Conservation (phyloP, 108 stramenopile species). For the Asterionellopsis glacialis region DNA sequence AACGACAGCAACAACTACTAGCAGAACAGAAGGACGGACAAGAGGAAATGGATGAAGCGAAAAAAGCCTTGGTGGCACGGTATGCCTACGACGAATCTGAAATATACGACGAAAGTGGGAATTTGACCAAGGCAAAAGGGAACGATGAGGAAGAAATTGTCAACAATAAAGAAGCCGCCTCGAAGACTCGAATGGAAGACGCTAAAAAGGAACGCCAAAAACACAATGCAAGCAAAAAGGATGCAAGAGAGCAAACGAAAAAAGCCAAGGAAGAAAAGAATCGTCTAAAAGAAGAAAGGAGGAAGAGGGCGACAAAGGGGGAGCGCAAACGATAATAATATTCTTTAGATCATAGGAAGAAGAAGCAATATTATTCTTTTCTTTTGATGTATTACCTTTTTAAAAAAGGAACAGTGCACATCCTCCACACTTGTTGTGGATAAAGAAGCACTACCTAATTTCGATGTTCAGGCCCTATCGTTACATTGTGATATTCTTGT, state of each 20-base stretch:
- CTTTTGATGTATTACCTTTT: too few species aligned
- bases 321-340: constrained; percentile 38
- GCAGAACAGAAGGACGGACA: constrained; percentile 14
- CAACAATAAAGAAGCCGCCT: constrained; percentile 52
- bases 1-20: constrained; percentile 21
- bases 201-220: constrained; percentile 27
- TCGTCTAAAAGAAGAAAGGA: constrained; percentile 49
- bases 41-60: constrained; percentile 42
- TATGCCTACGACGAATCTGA: constrained; percentile 72
- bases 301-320: constrained; percentile 43
- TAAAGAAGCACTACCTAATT: too few species aligned
- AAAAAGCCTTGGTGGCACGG: constrained; percentile 61
- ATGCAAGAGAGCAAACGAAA: constrained; percentile 68
- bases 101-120: constrained; percentile 35
- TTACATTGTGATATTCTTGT: too few species aligned
- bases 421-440: too few species aligned
- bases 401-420: too few species aligned
- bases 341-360: too few species aligned
- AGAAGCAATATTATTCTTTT: too few species aligned
- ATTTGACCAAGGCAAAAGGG: constrained; percentile 7
- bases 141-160: constrained; percentile 17
- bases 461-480: too few species aligned
- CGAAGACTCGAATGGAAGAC: constrained; percentile 24
- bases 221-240: constrained; percentile 58
- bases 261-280: constrained; percentile 52